Base-by-base conservation (phyloP, 2,329 filamentous ascomycete species). In the Plectosphaerella cucumerina region DNA sequence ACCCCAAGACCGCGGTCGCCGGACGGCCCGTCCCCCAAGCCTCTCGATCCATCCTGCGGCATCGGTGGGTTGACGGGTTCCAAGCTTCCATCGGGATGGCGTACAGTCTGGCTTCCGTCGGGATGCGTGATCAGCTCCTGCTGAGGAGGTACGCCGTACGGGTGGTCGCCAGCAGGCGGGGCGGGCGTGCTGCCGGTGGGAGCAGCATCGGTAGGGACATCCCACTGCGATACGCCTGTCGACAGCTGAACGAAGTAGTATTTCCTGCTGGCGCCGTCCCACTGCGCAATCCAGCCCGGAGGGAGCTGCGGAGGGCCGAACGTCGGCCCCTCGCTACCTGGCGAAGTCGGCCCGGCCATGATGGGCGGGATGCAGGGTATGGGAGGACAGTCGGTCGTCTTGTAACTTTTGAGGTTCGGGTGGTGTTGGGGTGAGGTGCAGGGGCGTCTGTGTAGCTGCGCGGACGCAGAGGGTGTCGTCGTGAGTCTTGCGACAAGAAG, bases 191-290 rank as follows among this genome's bases (percentile, higher is more conserved):
- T 82, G 55, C 83, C 81, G 20, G 80, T 77, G 43, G 81, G 82
- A 8, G 80, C 84, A 47, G 84, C 76, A 52, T 82, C 74, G 14
- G 82, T 88, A 31, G 86, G 86, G 31, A 80, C 77, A n/a, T 89
- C 85, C 86, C 86, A 89, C 68, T 89, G 85, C 56, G 85, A 87
- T 35, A 81, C 75, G 45, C 86, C 86, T 8, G 85, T 89, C 49
- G 83, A 84, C 50, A 89, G 79, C 67, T 89, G 85, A 47, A 89
- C 86, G 65, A 82, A 87, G 67, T 87, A 87, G 65, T 86, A 87
- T 65, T 85, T 85, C 65, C 74, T 79, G 65, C 76, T 82, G 51
- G 74, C 64, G 55, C 77, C 79, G 62, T 87, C 84, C 84, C 84
- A 87, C 70, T 87, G 84, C 52, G 83, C 82, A 61, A 86, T 86